A percentile compares a stretch with the other conserved stretches of the same genome.
These are phyloP conservation scores for Leccinum ponderosum DNA, from an alignment of 1,284 basidiomycete species.

Conservation along the genomic window DNA sequence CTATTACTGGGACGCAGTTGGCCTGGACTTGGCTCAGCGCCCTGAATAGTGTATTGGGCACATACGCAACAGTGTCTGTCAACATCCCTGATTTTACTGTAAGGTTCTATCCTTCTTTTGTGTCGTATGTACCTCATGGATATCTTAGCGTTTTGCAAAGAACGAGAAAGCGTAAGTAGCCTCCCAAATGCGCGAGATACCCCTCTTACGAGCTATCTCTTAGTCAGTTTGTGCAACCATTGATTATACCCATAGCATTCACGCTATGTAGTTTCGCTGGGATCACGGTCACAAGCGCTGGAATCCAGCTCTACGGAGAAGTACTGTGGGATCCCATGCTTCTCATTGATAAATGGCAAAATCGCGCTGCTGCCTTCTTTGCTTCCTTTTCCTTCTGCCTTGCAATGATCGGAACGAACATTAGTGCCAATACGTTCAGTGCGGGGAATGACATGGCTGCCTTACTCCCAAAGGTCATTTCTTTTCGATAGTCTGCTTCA, in stretches of 20 bases:
- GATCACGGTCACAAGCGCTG: constrained; percentile 54
- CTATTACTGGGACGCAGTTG: constrained; percentile 39
- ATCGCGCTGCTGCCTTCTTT: constrained; percentile 69
- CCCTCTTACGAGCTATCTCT: constrained; percentile 2
- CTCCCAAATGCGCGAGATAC: neutral
- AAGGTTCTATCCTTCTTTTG: constrained; percentile 8
- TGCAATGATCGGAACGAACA: constrained; percentile 63
- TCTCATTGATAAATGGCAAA: constrained; percentile 59
- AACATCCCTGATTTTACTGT: constrained; percentile 62
- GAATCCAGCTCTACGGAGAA: constrained; percentile 51
- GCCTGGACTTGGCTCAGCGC: constrained; percentile 59
- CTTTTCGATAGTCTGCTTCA: neutral
- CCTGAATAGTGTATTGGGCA: constrained; percentile 54
- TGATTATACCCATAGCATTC: constrained; percentile 59
- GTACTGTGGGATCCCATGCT: constrained; percentile 50
- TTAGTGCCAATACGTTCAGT: constrained; percentile 62
- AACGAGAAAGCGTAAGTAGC: constrained; percentile 27
- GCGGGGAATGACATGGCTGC: constrained; percentile 67
- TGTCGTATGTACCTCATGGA: neutral
- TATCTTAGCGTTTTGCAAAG: constrained; percentile 28
- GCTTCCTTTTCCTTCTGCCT: constrained; percentile 56
- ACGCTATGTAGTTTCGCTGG: constrained; percentile 57
- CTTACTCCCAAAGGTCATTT: constrained; percentile 41
- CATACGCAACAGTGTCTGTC: constrained; percentile 51
- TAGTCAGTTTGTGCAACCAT: constrained; percentile 55